Evolutionary conservation across 805 yeast genomes (phyloP), one percentile per base, ranked within the genome.

Genomic region (Spathaspora gorwiae): DNA sequence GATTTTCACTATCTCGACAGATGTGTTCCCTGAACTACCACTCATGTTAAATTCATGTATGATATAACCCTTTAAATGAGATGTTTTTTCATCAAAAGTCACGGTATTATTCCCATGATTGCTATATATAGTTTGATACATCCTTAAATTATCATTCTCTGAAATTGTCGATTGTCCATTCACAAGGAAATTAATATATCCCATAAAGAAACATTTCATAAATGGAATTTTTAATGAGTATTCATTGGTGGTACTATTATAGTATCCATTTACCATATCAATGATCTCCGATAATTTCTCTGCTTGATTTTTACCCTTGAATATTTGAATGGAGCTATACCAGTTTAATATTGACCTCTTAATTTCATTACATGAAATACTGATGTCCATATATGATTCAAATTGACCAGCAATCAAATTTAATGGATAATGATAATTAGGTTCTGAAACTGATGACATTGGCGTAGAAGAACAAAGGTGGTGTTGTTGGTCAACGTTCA

Each of bases 181-280:
- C 40, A 56, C 48, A 38, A 68, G 51, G 44, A 56, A 68, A 11
- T 66, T 53, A 19, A 72, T 52, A 47, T 62, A 67, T 0, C 76
- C 76, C 1, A 64, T 54, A 65, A 73, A 66, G 49, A 71, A 72
- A 19, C 54, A 56, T 45, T 56, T 64, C 53, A 68, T 51, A 41
- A 71, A 67, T 5, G 76, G 76, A 12, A 68, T 49, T 27, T 62
- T 60, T 13, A 68, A 53, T 7, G 59, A 58, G 42, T 52, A 62
- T 13, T 46, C 42, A 6, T 56, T 47, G 8, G 26, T 39, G 9
- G 47, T 46, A 1, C 48, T 45, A 30, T 53, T 49, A 7, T 41
- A 45, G 43, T 61, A 68, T 0, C 73, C 75, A 47, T 66, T 68
- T 14, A 68, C 48, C 30, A 53, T 36, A 19, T 69, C 74, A 32